Evolutionary conservation across 306 rosid species (phyloP).

Genomic region (Prunus fruticosa): DNA sequence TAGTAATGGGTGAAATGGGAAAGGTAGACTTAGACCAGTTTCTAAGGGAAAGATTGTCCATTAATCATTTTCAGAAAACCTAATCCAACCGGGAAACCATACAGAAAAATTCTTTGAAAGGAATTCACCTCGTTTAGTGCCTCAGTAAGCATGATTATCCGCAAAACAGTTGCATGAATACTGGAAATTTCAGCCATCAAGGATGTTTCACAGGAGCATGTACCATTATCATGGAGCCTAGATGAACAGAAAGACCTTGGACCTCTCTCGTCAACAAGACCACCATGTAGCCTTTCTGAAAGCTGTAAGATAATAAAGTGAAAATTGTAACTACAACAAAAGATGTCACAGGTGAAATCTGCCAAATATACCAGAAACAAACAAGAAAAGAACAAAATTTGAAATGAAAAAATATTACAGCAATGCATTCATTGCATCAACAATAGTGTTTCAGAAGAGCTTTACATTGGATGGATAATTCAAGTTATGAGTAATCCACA

Average conservation of each 20-base stretch:
- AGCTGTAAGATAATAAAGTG: neutral
- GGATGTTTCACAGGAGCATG: neutral
- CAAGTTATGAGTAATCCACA: too few species aligned
- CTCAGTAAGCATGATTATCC: neutral
- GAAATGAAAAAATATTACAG: too few species aligned
- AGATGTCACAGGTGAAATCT: neutral
- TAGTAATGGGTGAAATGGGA: neutral
- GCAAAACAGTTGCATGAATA: neutral
- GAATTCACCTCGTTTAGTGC: neutral
- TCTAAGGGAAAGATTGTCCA: neutral
- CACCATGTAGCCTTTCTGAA: conserved; percentile 5
- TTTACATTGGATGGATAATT: too few species aligned
- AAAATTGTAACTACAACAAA: neutral
- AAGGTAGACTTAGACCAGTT: neutral
- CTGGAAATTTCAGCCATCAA: neutral
- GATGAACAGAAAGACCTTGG: neutral
- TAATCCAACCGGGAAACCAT: neutral
- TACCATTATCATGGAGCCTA: neutral
- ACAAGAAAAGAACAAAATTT: neutral
- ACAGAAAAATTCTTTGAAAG: neutral
- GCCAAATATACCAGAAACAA: neutral
- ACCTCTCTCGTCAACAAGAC: neutral
- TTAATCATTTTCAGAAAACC: too few species aligned
- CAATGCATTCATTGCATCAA: too few species aligned
- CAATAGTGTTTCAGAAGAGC: too few species aligned